Evolutionary conservation across 2,329 filamentous ascomycete genomes (phyloP), one percentile per base, ranked within the genome.

Genomic region (Pseudocercospora vitis): DNA sequence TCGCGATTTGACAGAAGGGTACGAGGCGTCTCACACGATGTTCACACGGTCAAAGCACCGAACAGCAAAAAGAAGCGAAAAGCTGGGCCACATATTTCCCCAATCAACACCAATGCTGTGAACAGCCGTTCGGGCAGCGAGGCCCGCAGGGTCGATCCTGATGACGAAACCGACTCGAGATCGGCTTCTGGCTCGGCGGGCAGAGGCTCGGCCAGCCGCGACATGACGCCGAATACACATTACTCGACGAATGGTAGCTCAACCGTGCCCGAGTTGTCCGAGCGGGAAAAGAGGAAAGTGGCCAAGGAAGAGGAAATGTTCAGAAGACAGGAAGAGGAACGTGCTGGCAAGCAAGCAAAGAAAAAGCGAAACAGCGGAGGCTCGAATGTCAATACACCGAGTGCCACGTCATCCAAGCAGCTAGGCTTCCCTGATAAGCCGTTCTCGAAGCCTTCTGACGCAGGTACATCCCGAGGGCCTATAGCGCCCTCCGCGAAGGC

Each of bases 221-320:
- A 85, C 63, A 77, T 83, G 42, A 85, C 82, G 4, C 83, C 83
- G 1, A 80, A 78, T 45, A 75, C 75, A 8, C 77, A 78, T 58
- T 78, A 76, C 53, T 77, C 74, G 6, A 69, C 73, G 23, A 77
- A 76, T 52, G 77, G 74, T 7, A 70, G 55, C 2, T 58, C 58
- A 12, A 69, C 71, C 23, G 61, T 68, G 47, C 67, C 75, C 1
- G 82, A 82, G 57, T 73, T 85, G 57, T 85, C 83, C 1, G 82
- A 81, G 56, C 77, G 83, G 4, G 83, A 86, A 61, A 78, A 78
- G 63, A 79, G 82, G 54, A 86, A 86, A 68, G 75, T 86, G 42
- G 80, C 81, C 50, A 81, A 82, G 51, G 79, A 81, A 35, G 82
- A 85, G 62, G 81, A 81, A 59, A 78, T 84, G 54, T 85, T 85